Conservation (phyloP, 169 alveolate species). For the Babesia sp. region DNA sequence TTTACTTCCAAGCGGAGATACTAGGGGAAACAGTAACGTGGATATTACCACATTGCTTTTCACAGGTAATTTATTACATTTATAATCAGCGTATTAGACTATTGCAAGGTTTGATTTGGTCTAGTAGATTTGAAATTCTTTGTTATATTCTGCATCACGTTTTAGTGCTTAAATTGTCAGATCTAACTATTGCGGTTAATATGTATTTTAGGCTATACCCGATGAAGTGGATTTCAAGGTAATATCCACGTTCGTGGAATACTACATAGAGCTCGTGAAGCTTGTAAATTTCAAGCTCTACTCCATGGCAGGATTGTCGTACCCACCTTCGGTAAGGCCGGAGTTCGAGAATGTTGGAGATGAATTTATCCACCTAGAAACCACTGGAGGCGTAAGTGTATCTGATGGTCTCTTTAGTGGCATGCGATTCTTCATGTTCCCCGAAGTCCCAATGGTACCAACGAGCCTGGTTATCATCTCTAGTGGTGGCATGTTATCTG, state of each 20-base stretch:
- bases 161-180: too few relatives aligned
- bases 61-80: conserved; percentile 85
- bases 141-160: too few relatives aligned
- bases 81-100: too few relatives aligned
- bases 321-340: conserved; percentile 58
- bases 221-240: conserved; percentile 95
- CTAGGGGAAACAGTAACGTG: conserved; percentile 91
- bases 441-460: conserved; percentile 92
- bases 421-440: conserved; percentile 82
- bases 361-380: conserved; percentile 33
- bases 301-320: conserved; percentile 53
- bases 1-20: conserved; percentile 95
- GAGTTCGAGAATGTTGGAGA: conserved; percentile 40
- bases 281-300: conserved; percentile 67
- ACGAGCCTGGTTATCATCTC: conserved; percentile 85
- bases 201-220: conserved; percentile 81
- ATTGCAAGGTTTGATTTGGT: too few relatives aligned
- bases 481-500: conserved; percentile 86
- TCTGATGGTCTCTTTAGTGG: conserved; percentile 78
- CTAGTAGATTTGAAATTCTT: too few relatives aligned
- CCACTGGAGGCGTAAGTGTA: conserved; percentile 28
- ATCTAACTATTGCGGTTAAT: too few relatives aligned
- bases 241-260: conserved; percentile 90
- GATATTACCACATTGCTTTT: conserved; percentile 95
- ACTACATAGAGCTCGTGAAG: conserved; percentile 74